Conservation (phyloP, 1,284 basidiomycete genomes). For the Somion occarium region DNA sequence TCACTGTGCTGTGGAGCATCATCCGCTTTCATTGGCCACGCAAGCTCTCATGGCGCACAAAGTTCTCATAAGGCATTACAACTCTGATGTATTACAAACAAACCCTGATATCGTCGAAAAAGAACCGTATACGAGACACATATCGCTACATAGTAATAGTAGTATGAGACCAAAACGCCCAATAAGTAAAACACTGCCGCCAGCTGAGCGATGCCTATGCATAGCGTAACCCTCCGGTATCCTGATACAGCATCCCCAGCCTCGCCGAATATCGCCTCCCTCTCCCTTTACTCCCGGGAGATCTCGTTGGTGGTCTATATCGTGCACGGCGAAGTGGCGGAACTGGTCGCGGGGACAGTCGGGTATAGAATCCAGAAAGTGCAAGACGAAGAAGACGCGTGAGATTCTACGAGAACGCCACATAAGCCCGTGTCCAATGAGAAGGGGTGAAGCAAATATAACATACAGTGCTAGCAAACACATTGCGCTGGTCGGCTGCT, state of each 20-base stretch:
- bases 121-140: too few species aligned
- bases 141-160: neutral
- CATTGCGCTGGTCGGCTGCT: neutral
- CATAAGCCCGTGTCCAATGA: neutral
- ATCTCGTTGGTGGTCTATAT: neutral
- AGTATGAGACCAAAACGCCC: neutral
- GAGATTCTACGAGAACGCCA: neutral
- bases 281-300: neutral
- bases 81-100: neutral
- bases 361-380: neutral
- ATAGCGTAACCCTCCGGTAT: neutral
- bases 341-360: neutral
- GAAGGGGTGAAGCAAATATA: neutral
- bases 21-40: neutral
- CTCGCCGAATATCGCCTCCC: too few species aligned
- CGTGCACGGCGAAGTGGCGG: too few species aligned
- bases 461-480: constrained; percentile 2
- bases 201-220: neutral
- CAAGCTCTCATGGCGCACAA: neutral
- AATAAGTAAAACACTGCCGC: neutral
- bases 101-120: too few species aligned
- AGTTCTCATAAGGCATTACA: neutral
- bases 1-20: neutral
- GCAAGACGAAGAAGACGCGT: neutral
- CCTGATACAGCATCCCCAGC: neutral